Base-by-base conservation (phyloP, 345 rosid genomes). In the Angophora floribunda region DNA sequence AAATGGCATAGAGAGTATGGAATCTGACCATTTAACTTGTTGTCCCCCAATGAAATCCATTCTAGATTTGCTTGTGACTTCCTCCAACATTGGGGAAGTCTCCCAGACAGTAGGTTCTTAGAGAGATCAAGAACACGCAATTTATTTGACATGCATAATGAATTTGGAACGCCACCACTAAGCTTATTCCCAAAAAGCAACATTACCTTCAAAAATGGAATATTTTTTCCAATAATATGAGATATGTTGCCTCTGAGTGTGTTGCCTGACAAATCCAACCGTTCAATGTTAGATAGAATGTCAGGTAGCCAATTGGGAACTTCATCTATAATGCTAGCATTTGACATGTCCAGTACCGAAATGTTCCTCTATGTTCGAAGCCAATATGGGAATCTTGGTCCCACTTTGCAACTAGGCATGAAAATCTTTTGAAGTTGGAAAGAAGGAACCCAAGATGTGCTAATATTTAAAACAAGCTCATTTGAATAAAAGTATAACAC, bases 121-220 rank as follows among this genome's bases (percentile, higher is more conserved):
- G 79, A 32, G 79, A 67, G 22, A 67, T 67, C 79, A 4, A 67
- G 11, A 7, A 30, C 7, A 67, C 2, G 0, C 6, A 65, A 0
- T 65, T 30, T 21, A 65, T 65, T 6, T 7, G 44, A 65, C 78
- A 65, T 65, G 44, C 78, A 65, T 30, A 65, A 65, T 30, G 78
- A 65, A 65, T 65, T 65, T 2, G 78, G 78, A 65, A 65, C 14
- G 41, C 41, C 19, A 14, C 78, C 78, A 65, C 6, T 65, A 0
- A 65, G 78, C 44, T 65, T 65, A 30, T 30, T 65, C 14, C 21
- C 15, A 30, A 11, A 65, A 15, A 65, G 78, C 0, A 11, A 65
- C 9, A 65, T 44, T 30, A 0, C 0, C 22, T 1, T 15, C 15
- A 67, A 32, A 16, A 2, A 6, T 4, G 22, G 41, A 30, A 65